Conservation (phyloP, 352 stramenopile species). For the Phytophthora litchii region DNA sequence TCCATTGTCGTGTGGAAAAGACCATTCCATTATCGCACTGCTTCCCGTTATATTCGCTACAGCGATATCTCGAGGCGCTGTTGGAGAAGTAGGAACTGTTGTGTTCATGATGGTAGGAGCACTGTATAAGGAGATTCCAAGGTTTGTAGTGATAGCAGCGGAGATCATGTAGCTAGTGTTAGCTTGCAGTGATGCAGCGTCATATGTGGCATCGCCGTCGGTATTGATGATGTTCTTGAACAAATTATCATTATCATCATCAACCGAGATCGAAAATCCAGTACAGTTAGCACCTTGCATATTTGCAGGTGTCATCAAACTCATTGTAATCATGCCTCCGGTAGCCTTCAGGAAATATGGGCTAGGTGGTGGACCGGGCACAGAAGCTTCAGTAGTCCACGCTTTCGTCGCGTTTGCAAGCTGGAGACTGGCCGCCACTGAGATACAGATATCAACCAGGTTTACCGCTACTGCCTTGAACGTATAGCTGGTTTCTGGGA, state of each 20-base stretch:
- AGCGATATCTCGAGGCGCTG: constrained; percentile 32
- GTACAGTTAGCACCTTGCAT: constrained; percentile 55
- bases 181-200: constrained; percentile 36
- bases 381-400: constrained; percentile 32
- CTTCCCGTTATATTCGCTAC: constrained; percentile 43
- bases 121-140: constrained; percentile 50
- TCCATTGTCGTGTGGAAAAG: constrained; percentile 45
- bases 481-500: constrained; percentile 44
- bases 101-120: constrained; percentile 29
- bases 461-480: constrained; percentile 65
- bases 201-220: constrained; percentile 28
- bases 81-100: constrained; percentile 32
- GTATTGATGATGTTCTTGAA: constrained; percentile 27
- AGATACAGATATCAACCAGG: constrained; percentile 49
- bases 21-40: constrained; percentile 44
- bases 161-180: constrained; percentile 41
- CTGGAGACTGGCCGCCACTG: constrained; percentile 19
- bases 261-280: constrained; percentile 50
- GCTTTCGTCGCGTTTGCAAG: constrained; percentile 19
- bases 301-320: constrained; percentile 50
- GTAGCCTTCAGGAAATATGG: constrained; percentile 61
- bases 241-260: constrained; percentile 23
- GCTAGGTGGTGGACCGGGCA: constrained; percentile 45
- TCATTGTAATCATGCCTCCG: constrained; percentile 50
- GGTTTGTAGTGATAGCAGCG: constrained; percentile 44